Percentiles rank a stretch among this genome's conserved stretches.
These are phyloP conservation scores for Sarocladium strictum DNA, from an alignment of 2,329 filamentous ascomycete genomes.

Conservation along the genomic window DNA sequence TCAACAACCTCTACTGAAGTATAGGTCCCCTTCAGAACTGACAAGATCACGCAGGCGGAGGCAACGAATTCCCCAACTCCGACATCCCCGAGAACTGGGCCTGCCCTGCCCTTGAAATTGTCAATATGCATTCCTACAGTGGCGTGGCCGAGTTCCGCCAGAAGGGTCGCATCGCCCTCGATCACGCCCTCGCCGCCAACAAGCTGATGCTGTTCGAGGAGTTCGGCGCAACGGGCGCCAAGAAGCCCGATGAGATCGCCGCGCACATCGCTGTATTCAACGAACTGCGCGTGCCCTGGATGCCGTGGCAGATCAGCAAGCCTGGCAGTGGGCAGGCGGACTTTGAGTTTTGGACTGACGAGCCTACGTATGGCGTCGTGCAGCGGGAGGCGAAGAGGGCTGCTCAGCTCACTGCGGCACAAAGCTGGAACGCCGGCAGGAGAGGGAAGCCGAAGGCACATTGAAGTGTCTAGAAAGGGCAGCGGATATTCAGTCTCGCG, in stretches of 20 bases:
- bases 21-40: constrained; percentile 6
- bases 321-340: constrained; percentile 8
- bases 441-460: no score
- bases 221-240: constrained; percentile 6
- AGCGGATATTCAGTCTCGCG: no score
- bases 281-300: constrained; percentile 9
- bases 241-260: constrained; percentile 1
- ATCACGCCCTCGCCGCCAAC: constrained; percentile 4
- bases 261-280: constrained; percentile 3
- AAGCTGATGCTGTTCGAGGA: constrained; percentile 9
- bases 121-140: constrained; percentile 9
- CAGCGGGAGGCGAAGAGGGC: not conserved
- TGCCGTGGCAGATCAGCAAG: constrained; percentile 10
- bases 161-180: constrained; percentile 1
- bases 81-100: constrained; percentile 9
- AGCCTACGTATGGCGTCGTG: constrained; percentile 1
- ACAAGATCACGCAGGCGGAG: constrained; percentile 1
- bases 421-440: not conserved
- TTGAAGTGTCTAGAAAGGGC: no score
- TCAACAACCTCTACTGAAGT: no score
- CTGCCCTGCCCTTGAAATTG: constrained; percentile 1
- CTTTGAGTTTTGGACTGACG: constrained; percentile 10
- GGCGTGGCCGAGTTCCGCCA: constrained; percentile 7
- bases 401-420: not conserved
- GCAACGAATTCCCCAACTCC: constrained; percentile 9